These are phyloP conservation scores for Vanrija humicola DNA, from an alignment of 1,284 basidiomycete species.

Conservation along the genomic window DNA sequence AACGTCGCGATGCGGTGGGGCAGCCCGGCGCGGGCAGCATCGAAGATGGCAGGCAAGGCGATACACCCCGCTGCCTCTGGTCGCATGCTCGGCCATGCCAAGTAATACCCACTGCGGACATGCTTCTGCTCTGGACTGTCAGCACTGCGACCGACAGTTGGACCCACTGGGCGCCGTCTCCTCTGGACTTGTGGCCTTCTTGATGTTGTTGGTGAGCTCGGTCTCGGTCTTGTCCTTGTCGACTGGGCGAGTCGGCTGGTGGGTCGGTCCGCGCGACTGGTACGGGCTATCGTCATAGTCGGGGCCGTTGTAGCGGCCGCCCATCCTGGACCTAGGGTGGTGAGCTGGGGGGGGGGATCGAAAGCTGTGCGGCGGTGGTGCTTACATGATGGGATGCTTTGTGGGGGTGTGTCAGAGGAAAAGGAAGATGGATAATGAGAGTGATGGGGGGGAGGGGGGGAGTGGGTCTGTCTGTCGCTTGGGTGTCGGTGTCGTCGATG, in stretches of 20 bases:
- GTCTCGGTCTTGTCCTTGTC: constrained; percentile 94
- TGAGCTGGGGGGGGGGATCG: constrained; percentile 31
- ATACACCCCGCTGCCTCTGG: too few relatives aligned
- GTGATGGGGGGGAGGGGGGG: background rate
- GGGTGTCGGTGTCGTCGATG: background rate
- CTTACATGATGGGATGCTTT: background rate
- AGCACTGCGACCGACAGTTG: background rate
- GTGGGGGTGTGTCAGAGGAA: background rate
- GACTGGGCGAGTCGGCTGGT: constrained; percentile 90
- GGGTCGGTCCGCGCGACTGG: constrained; percentile 36
- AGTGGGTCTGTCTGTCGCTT: background rate
- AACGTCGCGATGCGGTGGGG: too few relatives aligned
- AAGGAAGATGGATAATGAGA: background rate
- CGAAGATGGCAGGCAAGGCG: too few relatives aligned
- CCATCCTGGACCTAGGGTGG: constrained; percentile 23
- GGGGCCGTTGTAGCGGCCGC: constrained; percentile 32
- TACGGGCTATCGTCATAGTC: constrained; percentile 32
- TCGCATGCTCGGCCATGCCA: background rate
- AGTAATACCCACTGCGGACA: constrained; percentile 72
- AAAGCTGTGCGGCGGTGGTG: background rate
- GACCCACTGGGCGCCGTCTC: constrained; percentile 63
- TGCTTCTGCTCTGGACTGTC: constrained; percentile 80
- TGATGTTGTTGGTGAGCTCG: constrained; percentile 87
- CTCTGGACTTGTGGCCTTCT: constrained; percentile 91
- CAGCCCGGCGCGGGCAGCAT: too few relatives aligned